A percentile compares a stretch with the other conserved stretches of the same genome.
phyloP scores from a whole-genome alignment of 2,329 filamentous ascomycete species.

The Talaromyces sp. region DNA sequence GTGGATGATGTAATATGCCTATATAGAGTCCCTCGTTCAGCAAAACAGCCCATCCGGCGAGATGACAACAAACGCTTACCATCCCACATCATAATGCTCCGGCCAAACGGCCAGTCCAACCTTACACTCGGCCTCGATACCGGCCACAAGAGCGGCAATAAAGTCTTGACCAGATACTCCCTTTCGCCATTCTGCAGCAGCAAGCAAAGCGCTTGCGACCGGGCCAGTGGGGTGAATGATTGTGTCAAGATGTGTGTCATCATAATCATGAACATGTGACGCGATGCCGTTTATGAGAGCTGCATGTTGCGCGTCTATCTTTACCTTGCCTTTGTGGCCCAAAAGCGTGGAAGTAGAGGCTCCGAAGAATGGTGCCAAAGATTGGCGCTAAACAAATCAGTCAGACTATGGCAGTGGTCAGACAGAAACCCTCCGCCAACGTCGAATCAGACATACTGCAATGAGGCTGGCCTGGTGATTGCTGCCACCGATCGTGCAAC shows the following conservation, averaged over 20 bases:
- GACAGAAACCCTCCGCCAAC: too few species aligned
- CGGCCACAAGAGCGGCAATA: neutral
- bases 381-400: too few species aligned
- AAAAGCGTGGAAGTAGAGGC: neutral
- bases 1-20: neutral
- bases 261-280: neutral
- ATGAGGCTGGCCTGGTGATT: neutral
- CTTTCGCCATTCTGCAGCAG: neutral
- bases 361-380: neutral
- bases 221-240: neutral
- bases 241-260: neutral
- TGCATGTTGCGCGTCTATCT: neutral
- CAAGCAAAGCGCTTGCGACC: neutral
- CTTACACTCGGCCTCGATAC: neutral
- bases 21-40: too few species aligned
- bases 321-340: neutral
- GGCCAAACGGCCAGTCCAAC: neutral
- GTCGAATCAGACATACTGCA: too few species aligned
- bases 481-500: neutral
- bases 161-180: too few species aligned
- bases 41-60: too few species aligned
- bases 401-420: too few species aligned
- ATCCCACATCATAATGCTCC: neutral
- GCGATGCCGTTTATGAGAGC: neutral
- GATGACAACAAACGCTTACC: too few species aligned